A percentile compares a stretch with the other conserved stretches of the same genome.
These are phyloP conservation scores for Ophiostoma montium DNA, from an alignment of 2,329 filamentous ascomycete species.

Conservation along the genomic window DNA sequence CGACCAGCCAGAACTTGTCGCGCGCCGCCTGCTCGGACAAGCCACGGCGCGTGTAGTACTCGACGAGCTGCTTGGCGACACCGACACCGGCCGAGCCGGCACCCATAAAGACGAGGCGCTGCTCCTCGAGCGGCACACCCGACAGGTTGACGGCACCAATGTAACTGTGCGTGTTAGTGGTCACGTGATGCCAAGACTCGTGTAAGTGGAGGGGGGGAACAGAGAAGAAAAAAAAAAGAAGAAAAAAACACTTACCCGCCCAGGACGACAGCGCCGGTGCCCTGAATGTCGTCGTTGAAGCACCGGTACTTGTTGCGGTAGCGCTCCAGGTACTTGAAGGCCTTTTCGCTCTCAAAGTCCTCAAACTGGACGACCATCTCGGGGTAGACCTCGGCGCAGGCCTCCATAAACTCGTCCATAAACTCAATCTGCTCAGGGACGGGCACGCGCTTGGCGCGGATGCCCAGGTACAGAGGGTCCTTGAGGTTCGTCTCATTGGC, in stretches of 20 bases:
- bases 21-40: slow-evolving; percentile 76
- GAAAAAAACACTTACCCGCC: slow-evolving; percentile 44
- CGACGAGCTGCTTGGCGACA: slow-evolving; percentile 93
- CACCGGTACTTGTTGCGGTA: slow-evolving; percentile 83
- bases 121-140: slow-evolving; percentile 72
- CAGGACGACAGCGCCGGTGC: slow-evolving; percentile 88
- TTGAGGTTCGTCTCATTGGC: slow-evolving; percentile 51
- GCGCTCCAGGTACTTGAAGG: slow-evolving; percentile 82
- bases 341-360: slow-evolving; percentile 85
- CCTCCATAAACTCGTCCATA: slow-evolving; percentile 94
- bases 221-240: background rate
- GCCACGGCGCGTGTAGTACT: slow-evolving; percentile 89
- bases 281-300: slow-evolving; percentile 99
- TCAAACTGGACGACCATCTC: slow-evolving; percentile 78
- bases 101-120: slow-evolving; percentile 90
- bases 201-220: slow-evolving; percentile 2
- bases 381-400: slow-evolving; percentile 59
- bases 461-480: slow-evolving; percentile 75
- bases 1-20: slow-evolving; percentile 92
- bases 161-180: slow-evolving; percentile 29
- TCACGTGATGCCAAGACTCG: slow-evolving; percentile 10
- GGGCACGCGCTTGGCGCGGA: slow-evolving; percentile 67
- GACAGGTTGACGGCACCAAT: slow-evolving; percentile 69
- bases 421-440: slow-evolving; percentile 74
- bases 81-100: slow-evolving; percentile 92